Conservation (phyloP, 441 rosid genomes). For the Gossypium trilobum region DNA sequence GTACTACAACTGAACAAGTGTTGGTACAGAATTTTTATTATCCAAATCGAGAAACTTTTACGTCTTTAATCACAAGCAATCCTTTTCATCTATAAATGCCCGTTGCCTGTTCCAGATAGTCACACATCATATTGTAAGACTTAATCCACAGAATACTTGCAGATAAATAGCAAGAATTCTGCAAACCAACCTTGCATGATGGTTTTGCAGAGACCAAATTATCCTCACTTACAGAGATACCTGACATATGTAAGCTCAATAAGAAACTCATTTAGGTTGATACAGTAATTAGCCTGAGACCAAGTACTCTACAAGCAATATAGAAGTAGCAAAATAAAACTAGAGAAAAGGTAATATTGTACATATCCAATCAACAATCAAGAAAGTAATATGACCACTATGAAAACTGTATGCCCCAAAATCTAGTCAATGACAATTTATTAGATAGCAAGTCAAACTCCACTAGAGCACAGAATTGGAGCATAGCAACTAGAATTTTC, state of each 20-base stretch:
- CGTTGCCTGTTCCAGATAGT: slow-evolving; percentile 10
- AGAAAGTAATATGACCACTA: background rate
- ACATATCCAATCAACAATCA: background rate
- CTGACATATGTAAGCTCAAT: background rate
- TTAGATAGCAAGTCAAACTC: background rate
- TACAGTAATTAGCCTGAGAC: background rate
- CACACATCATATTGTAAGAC: background rate
- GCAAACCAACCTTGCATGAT: background rate
- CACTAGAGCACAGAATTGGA: background rate
- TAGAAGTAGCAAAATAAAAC: background rate
- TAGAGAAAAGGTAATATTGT: background rate
- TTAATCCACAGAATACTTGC: background rate
- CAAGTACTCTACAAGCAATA: background rate
- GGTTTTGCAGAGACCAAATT: background rate
- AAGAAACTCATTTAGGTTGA: background rate
- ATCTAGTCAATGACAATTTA: background rate
- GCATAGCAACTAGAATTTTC: slow-evolving; percentile 9
- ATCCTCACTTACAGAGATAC: background rate
- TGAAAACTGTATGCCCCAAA: background rate
- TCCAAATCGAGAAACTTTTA: background rate
- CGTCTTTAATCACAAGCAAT: background rate
- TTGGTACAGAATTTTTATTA: background rate
- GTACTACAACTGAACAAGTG: background rate
- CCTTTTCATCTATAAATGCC: background rate
- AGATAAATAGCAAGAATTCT: background rate